Conservation (phyloP, 1,284 basidiomycete genomes). For the Wallemia ichthyophaga region DNA sequence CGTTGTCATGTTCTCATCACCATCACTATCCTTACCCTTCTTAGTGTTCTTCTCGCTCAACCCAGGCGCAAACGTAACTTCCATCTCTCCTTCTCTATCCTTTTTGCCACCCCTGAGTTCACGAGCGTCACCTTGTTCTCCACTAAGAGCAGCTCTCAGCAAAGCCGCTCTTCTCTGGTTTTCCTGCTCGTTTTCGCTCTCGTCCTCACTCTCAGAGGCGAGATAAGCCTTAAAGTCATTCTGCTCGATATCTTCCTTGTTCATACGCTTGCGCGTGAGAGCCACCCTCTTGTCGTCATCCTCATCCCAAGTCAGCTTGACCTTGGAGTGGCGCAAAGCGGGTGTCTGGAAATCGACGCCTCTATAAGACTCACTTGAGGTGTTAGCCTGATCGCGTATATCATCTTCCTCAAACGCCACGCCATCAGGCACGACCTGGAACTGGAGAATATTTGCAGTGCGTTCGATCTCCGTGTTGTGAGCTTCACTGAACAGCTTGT, state of each 20-base stretch:
- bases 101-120: conserved; percentile 35
- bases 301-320: conserved; percentile 94
- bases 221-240: conserved; percentile 59
- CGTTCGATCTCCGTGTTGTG: conserved; percentile 89
- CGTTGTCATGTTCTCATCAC: conserved; percentile 38
- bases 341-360: conserved; percentile 79
- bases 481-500: conserved; percentile 54
- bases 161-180: conserved; percentile 24
- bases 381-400: conserved; percentile 59
- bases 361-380: conserved; percentile 36
- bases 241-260: conserved; percentile 58
- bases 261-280: conserved; percentile 43
- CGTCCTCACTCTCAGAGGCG: conserved; percentile 28
- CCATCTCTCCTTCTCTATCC: conserved; percentile 28
- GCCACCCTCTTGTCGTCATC: conserved; percentile 71
- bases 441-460: conserved; percentile 82
- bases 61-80: conserved; percentile 74
- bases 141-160: conserved; percentile 34
- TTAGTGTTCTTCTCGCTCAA: conserved; percentile 20
- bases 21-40: conserved; percentile 15
- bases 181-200: conserved; percentile 8
- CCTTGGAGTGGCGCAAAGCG: conserved; percentile 89
- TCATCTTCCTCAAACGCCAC: conserved; percentile 65
- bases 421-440: conserved; percentile 73
- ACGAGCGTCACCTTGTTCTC: conserved; percentile 23